Evolutionary conservation across 306 rosid genomes (phyloP).

Genomic region (Potentilla sterilis): DNA sequence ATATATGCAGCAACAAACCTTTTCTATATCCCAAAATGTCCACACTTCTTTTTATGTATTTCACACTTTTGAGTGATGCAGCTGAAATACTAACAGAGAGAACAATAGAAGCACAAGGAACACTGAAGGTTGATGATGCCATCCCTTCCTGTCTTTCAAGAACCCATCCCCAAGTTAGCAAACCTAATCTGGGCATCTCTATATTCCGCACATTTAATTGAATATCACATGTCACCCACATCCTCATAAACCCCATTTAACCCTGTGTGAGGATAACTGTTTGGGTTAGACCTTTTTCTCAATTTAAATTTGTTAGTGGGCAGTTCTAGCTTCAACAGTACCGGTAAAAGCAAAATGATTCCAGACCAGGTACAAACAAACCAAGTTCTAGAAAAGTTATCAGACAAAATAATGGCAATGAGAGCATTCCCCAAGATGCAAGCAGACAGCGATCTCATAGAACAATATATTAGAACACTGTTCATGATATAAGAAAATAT

Average conservation of each 20-base stretch:
- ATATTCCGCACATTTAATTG: background rate
- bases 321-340: background rate
- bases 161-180: background rate
- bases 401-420: background rate
- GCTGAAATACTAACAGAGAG: background rate
- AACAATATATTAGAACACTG: background rate
- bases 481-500: background rate
- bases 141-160: background rate
- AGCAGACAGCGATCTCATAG: background rate
- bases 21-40: background rate
- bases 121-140: background rate
- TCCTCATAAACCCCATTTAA: background rate
- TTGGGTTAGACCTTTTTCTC: background rate
- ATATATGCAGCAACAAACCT: background rate
- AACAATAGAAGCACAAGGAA: background rate
- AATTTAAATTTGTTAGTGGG: background rate
- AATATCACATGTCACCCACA: background rate
- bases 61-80: background rate
- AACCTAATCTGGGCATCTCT: constrained; percentile 3
- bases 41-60: background rate
- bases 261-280: background rate
- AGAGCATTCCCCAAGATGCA: background rate
- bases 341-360: background rate
- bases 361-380: background rate
- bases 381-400: background rate